Evolutionary conservation across 306 rosid genomes (phyloP).

Genomic region (Crataegus laevigata): DNA sequence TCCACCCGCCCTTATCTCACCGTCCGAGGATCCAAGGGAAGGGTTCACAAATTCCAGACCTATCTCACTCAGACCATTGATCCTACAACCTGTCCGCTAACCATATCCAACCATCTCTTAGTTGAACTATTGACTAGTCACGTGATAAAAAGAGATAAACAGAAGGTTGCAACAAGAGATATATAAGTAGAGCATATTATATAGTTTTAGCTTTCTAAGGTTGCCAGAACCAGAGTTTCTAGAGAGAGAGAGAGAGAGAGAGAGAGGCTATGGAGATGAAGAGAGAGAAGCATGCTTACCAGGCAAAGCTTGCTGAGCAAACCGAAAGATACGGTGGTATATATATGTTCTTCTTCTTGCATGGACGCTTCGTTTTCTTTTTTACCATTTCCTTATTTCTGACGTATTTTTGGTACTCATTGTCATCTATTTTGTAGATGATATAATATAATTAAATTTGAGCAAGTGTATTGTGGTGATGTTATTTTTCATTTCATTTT

Average conservation of each 20-base stretch:
- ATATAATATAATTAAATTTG: too few species aligned
- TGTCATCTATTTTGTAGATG: not conserved
- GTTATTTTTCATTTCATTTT: not conserved
- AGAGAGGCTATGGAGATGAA: slow-evolving; percentile 23
- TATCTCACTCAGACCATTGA: not conserved
- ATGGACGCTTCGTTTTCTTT: not conserved
- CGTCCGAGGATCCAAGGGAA: not conserved
- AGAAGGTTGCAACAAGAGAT: not conserved
- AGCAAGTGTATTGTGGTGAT: too few species aligned
- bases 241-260: not conserved
- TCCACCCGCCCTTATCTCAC: not conserved
- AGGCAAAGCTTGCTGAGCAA: slow-evolving; percentile 39
- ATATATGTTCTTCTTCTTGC: not conserved
- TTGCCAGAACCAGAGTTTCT: not conserved
- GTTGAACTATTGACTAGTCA: not conserved
- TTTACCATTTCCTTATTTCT: not conserved
- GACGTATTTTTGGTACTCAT: not conserved
- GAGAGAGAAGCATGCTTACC: slow-evolving; percentile 31
- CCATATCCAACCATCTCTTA: not conserved
- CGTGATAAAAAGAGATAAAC: not conserved
- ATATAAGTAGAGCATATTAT: not conserved
- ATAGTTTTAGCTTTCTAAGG: not conserved
- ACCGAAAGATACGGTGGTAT: slow-evolving; percentile 43
- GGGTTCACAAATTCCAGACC: not conserved
- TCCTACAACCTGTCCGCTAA: not conserved